These are phyloP conservation scores for Cadophora luteo-olivacea DNA, from an alignment of 2,329 filamentous ascomycete species.

Conservation along the genomic window DNA sequence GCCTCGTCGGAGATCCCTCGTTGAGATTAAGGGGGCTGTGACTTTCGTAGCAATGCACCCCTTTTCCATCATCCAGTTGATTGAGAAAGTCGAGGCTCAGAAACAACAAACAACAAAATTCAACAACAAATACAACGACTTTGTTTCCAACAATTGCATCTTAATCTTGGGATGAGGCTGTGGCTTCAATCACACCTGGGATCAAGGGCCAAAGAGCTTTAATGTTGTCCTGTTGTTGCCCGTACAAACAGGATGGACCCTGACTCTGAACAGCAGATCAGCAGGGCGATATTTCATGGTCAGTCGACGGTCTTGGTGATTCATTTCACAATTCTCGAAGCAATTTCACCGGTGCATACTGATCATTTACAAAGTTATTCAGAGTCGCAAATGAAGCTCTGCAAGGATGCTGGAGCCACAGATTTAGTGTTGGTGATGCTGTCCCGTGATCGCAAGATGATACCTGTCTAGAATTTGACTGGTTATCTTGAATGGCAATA, in stretches of 20 bases:
- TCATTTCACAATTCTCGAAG: not conserved
- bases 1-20: constrained; percentile 9
- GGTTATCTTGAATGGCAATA: not conserved
- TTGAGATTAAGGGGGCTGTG: constrained; percentile 10
- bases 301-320: not conserved
- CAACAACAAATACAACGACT: not conserved
- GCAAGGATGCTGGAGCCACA: not conserved
- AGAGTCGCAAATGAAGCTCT: too few species aligned
- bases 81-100: not conserved
- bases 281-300: not conserved
- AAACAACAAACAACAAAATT: not conserved
- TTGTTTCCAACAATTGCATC: not conserved
- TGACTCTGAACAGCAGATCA: not conserved
- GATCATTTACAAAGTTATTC: too few species aligned
- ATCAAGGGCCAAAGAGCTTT: not conserved
- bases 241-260: not conserved
- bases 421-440: not conserved
- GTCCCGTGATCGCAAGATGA: not conserved
- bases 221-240: not conserved
- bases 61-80: not conserved
- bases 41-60: not conserved
- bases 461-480: not conserved
- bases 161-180: not conserved
- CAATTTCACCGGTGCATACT: too few species aligned
- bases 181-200: not conserved